These are phyloP conservation scores for Beauveria sp. DNA, from an alignment of 2,329 filamentous ascomycete species.

Conservation along the genomic window DNA sequence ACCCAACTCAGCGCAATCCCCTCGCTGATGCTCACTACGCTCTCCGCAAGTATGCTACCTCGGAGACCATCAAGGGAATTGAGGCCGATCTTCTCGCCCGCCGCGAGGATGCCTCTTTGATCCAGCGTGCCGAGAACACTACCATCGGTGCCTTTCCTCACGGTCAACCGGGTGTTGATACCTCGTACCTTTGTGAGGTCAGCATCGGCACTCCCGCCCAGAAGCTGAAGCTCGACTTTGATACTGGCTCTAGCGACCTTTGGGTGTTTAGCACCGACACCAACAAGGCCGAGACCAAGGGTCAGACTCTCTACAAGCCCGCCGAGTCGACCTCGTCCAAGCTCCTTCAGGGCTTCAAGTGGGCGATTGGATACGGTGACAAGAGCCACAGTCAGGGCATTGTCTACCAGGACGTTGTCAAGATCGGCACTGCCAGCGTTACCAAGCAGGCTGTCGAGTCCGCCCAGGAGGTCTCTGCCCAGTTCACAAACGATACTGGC, in stretches of 20 bases:
- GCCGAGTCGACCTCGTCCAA: constrained; percentile 29
- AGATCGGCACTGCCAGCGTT: constrained; percentile 34
- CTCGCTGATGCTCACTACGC: neutral
- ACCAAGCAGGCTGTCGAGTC: constrained; percentile 34
- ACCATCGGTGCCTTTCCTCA: constrained; percentile 3
- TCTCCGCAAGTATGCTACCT: constrained; percentile 3
- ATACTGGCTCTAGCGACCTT: constrained; percentile 36
- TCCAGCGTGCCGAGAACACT: neutral
- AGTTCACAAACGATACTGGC: constrained; percentile 35
- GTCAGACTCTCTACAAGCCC: constrained; percentile 34
- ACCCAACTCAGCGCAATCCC: neutral
- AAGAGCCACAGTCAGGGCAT: constrained; percentile 33
- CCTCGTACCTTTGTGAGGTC: constrained; percentile 16
- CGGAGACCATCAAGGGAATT: neutral
- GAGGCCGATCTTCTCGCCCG: neutral
- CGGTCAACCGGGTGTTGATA: constrained; percentile 1
- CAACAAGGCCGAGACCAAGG: constrained; percentile 24
- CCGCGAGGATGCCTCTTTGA: neutral
- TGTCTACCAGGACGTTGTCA: constrained; percentile 36
- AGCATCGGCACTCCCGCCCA: constrained; percentile 31
- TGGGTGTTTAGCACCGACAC: constrained; percentile 41
- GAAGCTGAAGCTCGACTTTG: constrained; percentile 32
- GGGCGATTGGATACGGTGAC: constrained; percentile 38
- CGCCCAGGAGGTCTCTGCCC: constrained; percentile 31
- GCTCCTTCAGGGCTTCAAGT: constrained; percentile 28